Base-by-base conservation (phyloP, 2,329 filamentous ascomycete species). In the Ceratocystis colombiana region DNA sequence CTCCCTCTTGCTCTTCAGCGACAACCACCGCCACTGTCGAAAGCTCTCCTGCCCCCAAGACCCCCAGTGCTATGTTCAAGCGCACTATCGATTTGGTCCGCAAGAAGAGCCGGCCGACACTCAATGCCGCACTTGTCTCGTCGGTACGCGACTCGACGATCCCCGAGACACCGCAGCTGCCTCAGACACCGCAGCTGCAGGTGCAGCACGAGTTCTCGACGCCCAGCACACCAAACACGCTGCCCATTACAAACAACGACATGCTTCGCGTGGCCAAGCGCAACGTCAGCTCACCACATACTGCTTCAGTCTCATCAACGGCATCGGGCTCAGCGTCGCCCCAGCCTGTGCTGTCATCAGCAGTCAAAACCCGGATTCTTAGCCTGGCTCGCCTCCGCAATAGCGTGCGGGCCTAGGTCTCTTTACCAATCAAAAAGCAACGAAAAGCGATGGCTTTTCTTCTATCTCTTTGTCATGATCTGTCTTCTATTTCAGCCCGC, bases 1-100 rank as follows among this genome's bases (percentile, higher is more conserved):
- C 66, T 44, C 55, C 55, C 20, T 33, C 37, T 1, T 30, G 30
- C 5, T 30, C 30, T 50, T 44, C 46, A 30, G 53, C 55, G 17
- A 61, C 67, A 53, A 71, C 72, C 61, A 71, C 70, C 6, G 7
- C 55, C 7, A 62, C 55, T 50, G 59, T 61, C 41, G 59, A 46
- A 17, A 46, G 20, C 61, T 28, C 46, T 3, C 57, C 55, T 28
- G 57, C 67, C 46, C 71, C 72, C 61, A 71, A 70, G 10, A 78
- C 79, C 12, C 77, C 79, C 1, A 78, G 78, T 0, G 74, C 75
- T 41, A 75, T 84, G 66, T 77, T 84, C 68, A 81, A 79, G 71
- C 78, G 80, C 70, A 82, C 81, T 2, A 73, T 84, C 55, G 83
- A 77, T 70, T 74, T 85, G 37, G 79, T 79, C 62, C 77, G 79